Conservation (phyloP, 2,329 filamentous ascomycete species). For the Fusarium tanahbumbuense region DNA sequence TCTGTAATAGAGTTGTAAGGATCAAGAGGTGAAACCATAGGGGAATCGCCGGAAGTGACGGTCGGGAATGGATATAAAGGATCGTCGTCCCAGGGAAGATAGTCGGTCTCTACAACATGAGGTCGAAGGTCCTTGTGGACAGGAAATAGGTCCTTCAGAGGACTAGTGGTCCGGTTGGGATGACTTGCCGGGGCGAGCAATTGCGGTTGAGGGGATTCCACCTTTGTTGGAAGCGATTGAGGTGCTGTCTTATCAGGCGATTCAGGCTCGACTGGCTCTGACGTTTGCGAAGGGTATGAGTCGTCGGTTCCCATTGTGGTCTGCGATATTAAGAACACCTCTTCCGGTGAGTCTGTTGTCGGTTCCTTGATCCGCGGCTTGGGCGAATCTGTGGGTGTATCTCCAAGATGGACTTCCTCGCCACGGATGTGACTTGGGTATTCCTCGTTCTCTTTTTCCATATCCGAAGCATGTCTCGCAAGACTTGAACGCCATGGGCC, state of each 20-base stretch:
- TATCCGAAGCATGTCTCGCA: conserved; percentile 45
- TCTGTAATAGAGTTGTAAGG: conserved; percentile 66
- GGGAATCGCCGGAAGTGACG: conserved; percentile 19
- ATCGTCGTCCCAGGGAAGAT: conserved; percentile 68
- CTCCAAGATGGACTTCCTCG: conserved; percentile 49
- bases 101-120: conserved; percentile 67
- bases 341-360: conserved; percentile 51
- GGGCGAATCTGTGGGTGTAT: conserved; percentile 22
- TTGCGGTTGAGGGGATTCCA: conserved; percentile 16
- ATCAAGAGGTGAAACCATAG: conserved; percentile 58
- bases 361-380: conserved; percentile 7
- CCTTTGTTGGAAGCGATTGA: conserved; percentile 2
- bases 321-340: conserved; percentile 60
- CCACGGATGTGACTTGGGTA: conserved; percentile 61
- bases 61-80: conserved; percentile 64
- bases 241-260: conserved; percentile 25
- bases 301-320: conserved; percentile 56
- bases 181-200: conserved; percentile 35
- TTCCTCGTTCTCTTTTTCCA: conserved; percentile 50
- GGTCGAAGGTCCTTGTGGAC: conserved; percentile 55
- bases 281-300: conserved; percentile 47
- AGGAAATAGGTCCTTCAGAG: conserved; percentile 42
- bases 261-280: conserved; percentile 46
- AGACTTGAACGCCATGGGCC: conserved; percentile 47
- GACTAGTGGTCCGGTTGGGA: conserved; percentile 38